Conservation (phyloP, 2,329 filamentous ascomycete genomes). For the Chaetomium strumarium region DNA sequence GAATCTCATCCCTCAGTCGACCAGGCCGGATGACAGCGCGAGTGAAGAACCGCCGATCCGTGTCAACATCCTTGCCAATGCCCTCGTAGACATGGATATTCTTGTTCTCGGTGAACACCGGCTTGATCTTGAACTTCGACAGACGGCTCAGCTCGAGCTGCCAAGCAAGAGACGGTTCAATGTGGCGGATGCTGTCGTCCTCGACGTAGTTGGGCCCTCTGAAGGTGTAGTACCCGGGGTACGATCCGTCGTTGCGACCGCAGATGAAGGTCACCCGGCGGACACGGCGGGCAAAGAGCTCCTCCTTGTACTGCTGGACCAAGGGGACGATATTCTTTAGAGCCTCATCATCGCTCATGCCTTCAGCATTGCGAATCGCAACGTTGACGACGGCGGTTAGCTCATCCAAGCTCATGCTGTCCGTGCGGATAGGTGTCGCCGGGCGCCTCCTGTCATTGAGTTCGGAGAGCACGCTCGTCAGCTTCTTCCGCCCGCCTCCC, state of each 20-base stretch:
- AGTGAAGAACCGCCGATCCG: conserved; percentile 97
- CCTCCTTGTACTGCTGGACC: conserved; percentile 74
- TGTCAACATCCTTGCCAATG: conserved; percentile 87
- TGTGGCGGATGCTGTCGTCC: conserved; percentile 94
- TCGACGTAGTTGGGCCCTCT: conserved; percentile 83
- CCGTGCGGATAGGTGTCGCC: conserved; percentile 45
- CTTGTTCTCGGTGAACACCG: conserved; percentile 97
- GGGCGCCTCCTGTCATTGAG: conserved; percentile 67
- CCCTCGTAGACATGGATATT: conserved; percentile 99
- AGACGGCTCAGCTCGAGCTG: conserved; percentile 93
- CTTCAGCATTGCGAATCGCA: conserved; percentile 83
- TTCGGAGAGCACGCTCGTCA: conserved; percentile 60
- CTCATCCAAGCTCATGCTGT: conserved; percentile 61
- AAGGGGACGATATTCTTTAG: conserved; percentile 68
- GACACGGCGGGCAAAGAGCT: conserved; percentile 73
- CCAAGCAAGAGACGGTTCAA: conserved; percentile 93
- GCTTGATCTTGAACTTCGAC: conserved; percentile 95
- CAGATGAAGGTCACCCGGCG: conserved; percentile 95
- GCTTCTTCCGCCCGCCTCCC: conserved; percentile 48
- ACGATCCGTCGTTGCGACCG: conserved; percentile 86
- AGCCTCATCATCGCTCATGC: conserved; percentile 73
- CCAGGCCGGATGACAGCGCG: conserved; percentile 92
- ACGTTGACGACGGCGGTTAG: conserved; percentile 90
- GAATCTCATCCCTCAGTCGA: conserved; percentile 91
- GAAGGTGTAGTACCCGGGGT: conserved; percentile 98